Base-by-base conservation (phyloP, 1,284 basidiomycete species). In the Spongiforma sp. region DNA sequence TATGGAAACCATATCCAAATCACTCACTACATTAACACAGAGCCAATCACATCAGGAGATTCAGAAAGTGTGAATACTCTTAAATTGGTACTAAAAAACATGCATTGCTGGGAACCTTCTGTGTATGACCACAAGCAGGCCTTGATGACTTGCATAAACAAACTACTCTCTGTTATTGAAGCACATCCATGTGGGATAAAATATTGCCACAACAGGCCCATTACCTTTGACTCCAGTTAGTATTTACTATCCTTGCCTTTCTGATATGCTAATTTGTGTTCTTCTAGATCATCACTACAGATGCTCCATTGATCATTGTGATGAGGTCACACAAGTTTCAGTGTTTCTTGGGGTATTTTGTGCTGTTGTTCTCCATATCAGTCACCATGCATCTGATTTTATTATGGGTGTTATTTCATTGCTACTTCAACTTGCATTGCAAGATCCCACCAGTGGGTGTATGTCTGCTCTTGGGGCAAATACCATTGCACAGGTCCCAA, bases 281-380 rank as follows among this genome's bases (percentile, higher is more conserved):
- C 10, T 48, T 26, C 4, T 14, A 59, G 57, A 48, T 30, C 46
- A 61, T 28, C 43, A 61, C 7, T 61, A 57, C 46, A 4, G 14
- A 12, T 5, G 24, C 5, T 28, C 34, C 14, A 24, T 61, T 50
- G 55, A 61, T 39, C 11, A 5, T 26, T 61, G 43, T 9, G n/a
- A 61, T 55, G 60, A 61, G 19, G 33, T 48, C 4, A 24, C 53
- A 3, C 60, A 61, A 39, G 39, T 61, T 5, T 61, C 60, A 10
- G 50, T 61, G 50, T 61, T 57, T 50, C 60, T 61, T 32, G 30
- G 28, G 15, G 60, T 48, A 26, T 32, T 61, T 4, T 57, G 55
- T 33, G 4, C 43, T 24, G 15, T 61, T 2, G 50, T 57, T 21
- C 43, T 61, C 37, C 17, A 21, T 48, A 32, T 61, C n/a, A 61